phyloP scores from a whole-genome alignment of 164 flowering plant species.

The Hamamelis virginiana region DNA sequence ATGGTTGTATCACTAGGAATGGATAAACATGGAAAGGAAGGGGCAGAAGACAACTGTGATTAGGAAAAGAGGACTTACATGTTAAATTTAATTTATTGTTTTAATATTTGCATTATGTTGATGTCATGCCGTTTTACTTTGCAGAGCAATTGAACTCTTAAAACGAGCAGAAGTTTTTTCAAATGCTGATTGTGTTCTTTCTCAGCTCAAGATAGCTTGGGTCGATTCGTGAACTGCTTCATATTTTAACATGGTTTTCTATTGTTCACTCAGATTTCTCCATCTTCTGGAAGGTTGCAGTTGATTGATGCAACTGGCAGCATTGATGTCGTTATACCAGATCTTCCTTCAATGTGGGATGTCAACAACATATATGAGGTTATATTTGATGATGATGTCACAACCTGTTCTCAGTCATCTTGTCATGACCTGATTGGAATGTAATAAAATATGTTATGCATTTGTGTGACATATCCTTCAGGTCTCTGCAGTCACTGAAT shows the following conservation, averaged over 20 bases:
- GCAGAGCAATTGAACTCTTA: not conserved
- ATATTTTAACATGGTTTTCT: not conserved
- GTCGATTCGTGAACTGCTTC: not conserved
- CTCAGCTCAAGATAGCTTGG: not conserved
- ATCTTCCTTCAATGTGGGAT: conserved; percentile 55
- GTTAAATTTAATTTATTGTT: not conserved
- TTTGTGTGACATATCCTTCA: not conserved
- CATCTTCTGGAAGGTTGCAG: conserved; percentile 76
- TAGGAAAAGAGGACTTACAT: not conserved
- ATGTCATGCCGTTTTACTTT: not conserved
- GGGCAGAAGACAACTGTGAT: not conserved
- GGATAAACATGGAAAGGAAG: not conserved
- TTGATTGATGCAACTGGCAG: conserved; percentile 79
- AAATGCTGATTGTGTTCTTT: not conserved
- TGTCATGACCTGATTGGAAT: not conserved
- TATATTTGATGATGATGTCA: not conserved
- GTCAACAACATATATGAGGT: conserved; percentile 66
- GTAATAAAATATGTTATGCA: not conserved
- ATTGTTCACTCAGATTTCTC: conserved; percentile 47
- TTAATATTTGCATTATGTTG: not conserved
- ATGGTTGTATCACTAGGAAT: not conserved
- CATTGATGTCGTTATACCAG: conserved; percentile 69
- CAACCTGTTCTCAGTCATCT: not conserved
- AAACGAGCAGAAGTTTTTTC: not conserved
- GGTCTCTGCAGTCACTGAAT: not conserved